phyloP scores from a whole-genome alignment of 2,329 filamentous ascomycete species.

The Fusarium begoniae region DNA sequence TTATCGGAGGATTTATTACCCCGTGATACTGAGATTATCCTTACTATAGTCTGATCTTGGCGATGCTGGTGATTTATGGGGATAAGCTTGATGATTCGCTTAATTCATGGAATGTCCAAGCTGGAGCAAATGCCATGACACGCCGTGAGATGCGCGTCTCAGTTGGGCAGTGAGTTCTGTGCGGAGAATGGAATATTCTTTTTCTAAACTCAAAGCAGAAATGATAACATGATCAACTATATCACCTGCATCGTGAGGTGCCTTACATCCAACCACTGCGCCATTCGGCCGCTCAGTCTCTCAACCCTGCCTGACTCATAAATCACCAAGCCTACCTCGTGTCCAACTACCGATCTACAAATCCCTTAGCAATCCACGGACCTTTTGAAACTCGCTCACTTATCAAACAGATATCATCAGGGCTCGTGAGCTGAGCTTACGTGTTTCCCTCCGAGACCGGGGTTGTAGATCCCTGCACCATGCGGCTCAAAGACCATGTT shows the following conservation, averaged over 20 bases:
- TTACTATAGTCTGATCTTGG: background rate
- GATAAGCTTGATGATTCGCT: background rate
- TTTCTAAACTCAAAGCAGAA: fast-evolving
- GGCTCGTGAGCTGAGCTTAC: background rate
- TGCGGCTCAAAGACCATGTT: background rate
- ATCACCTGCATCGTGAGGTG: background rate
- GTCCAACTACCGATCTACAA: background rate
- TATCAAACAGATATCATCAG: background rate
- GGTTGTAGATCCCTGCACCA: background rate
- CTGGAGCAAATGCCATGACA: background rate
- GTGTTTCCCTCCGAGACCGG: background rate
- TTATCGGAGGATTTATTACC: background rate
- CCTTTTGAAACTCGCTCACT: background rate
- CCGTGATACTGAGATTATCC: background rate
- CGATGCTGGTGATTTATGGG: fast-evolving
- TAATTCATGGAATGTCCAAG: background rate
- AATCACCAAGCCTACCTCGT: background rate
- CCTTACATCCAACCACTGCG: background rate
- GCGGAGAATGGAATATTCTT: fast-evolving
- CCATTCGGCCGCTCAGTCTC: background rate
- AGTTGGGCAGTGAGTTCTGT: no score
- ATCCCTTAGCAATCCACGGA: background rate
- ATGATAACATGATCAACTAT: background rate
- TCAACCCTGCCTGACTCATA: background rate
- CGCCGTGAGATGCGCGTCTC: background rate